These are phyloP conservation scores for Apostasia shenzhenica DNA, from an alignment of 106 monocot genomes.

Conservation along the genomic window DNA sequence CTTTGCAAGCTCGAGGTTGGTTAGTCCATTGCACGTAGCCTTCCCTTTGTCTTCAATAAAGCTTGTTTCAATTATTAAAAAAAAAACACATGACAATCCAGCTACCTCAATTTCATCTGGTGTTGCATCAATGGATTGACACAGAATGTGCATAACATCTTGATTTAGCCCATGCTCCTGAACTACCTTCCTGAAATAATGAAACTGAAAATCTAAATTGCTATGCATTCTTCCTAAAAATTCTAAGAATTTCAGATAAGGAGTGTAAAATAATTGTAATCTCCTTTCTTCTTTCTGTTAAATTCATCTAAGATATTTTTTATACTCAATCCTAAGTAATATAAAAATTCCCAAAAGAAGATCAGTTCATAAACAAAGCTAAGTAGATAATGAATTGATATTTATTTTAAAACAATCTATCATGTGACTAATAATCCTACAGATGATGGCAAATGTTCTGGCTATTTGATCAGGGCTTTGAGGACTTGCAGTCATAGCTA, in stretches of 20 bases:
- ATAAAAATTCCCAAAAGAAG: not conserved
- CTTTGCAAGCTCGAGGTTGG: too few species aligned
- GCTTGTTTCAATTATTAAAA: too few species aligned
- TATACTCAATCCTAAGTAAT: not conserved
- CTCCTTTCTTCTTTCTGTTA: too few species aligned
- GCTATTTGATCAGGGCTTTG: too few species aligned
- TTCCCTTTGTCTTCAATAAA: too few species aligned
- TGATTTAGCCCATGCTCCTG: conserved; percentile 57
- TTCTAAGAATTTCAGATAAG: not conserved
- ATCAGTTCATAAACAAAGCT: not conserved
- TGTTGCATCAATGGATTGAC: conserved; percentile 63
- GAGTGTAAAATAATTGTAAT: not conserved
- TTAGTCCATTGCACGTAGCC: too few species aligned
- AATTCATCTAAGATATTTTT: not conserved
- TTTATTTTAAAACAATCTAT: conserved; percentile 1
- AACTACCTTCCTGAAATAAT: conserved; percentile 59
- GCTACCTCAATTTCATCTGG: conserved; percentile 67
- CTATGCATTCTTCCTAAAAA: not conserved
- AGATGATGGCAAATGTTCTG: too few species aligned
- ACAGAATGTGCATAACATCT: conserved; percentile 50
- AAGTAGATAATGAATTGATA: not conserved
- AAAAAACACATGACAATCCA: not conserved
- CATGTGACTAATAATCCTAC: not conserved
- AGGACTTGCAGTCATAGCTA: too few species aligned
- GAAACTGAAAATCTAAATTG: not conserved